These are phyloP conservation scores for Geotrichum fermentans DNA, from an alignment of 1,139 yeast genomes.

Conservation along the genomic window DNA sequence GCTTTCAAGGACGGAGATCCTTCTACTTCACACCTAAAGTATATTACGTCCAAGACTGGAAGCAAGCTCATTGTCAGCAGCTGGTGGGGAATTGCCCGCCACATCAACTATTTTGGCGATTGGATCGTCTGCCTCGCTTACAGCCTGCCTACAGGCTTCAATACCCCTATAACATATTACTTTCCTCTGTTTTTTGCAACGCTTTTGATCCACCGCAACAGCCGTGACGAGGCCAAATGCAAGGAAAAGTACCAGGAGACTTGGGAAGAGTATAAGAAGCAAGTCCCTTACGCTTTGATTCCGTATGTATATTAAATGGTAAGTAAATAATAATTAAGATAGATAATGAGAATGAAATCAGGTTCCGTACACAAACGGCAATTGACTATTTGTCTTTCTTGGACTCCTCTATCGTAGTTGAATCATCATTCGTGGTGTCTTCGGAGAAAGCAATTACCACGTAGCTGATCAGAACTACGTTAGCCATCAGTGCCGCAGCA, in stretches of 20 bases:
- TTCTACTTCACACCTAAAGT: conserved; percentile 54
- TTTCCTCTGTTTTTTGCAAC: conserved; percentile 79
- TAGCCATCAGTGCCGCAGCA: conserved; percentile 80
- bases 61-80: conserved; percentile 80
- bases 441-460: conserved; percentile 84
- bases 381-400: conserved; percentile 31
- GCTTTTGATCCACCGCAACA: conserved; percentile 79
- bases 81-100: conserved; percentile 95
- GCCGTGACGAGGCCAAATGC: conserved; percentile 89
- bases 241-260: conserved; percentile 74
- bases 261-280: conserved; percentile 75
- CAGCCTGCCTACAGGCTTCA: conserved; percentile 86
- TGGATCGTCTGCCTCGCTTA: conserved; percentile 90
- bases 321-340: not conserved
- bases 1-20: conserved; percentile 76
- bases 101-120: conserved; percentile 92
- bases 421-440: conserved; percentile 51
- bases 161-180: conserved; percentile 79
- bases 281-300: conserved; percentile 83
- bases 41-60: conserved; percentile 69
- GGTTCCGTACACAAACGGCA: no score
- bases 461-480: conserved; percentile 78
- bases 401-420: conserved; percentile 36
- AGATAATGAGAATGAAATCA: not conserved
- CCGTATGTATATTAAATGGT: conserved; percentile 68